Base-by-base conservation (phyloP, 164 flowering plant species). In the Amborella trichopoda region DNA sequence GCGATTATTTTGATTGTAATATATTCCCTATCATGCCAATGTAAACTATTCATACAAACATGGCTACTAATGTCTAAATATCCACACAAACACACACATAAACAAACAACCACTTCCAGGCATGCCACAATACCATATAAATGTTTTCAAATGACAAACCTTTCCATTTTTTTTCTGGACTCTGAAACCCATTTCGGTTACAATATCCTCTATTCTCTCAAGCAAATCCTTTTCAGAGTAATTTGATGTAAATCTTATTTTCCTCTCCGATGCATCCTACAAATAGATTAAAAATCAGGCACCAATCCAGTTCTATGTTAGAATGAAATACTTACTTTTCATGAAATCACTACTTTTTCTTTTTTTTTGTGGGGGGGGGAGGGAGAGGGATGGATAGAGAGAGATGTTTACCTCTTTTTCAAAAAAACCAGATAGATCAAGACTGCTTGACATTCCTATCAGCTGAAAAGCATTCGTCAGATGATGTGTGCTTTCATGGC, bases 371-470 rank as follows among this genome's bases (percentile, higher is more conserved):
- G 21, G 16, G 11, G 41, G 20, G 12, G 37, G 41, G 16, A 38
- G 16, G 17, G 11, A 38, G 0, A 38, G 6, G 11, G 16, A n/a
- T n/a, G n/a, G n/a, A n/a, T 11, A 27, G 19, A 37, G 40, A 27
- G 6, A 6, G 30, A 9, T 23, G 39, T 50, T 55, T 46, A 86
- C 98, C 87, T 91, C 99, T 68, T 83, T 68, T 66, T 91, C 98
- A 46, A 91, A 91, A 66, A 86, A 86, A 20, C 98, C 98, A 22
- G 98, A 91, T 42, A 91, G 85, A 65, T 91, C 98, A 2, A 91
- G 77, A 65, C 58, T 70, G 0, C 94, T 83, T 25, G 96, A 87
- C 99, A 91, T 91, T 60, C 99, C 93, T 52, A 91, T 91, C 14
- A 91, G 74, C 70, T 91, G 79, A 70, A 91, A 91, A 36, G 99